Base-by-base conservation (phyloP, 1,284 basidiomycete species). In the Amylostereum areolatum region DNA sequence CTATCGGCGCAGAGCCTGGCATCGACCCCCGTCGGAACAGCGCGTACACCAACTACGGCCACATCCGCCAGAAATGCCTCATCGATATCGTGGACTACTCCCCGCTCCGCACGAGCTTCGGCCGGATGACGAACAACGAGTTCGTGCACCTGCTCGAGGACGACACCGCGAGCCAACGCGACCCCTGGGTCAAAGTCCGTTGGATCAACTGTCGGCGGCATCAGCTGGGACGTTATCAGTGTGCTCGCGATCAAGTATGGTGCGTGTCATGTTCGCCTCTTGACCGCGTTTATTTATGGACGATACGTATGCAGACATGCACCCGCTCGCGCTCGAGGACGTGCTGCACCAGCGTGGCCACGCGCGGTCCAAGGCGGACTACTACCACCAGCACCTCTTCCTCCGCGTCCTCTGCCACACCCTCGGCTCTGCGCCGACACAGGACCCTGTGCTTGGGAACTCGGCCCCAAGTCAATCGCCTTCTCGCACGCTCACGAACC, bases 211-310 rank as follows among this genome's bases (percentile, higher is more conserved):
- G 71, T 86, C 47, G 79, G 77, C 5, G 84, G 83, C 2, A 68
- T 86, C 46, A 83, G 79, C 52, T 87, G 83, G 82, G 83, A 85
- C 59, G 80, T 87, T 9, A 72, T 87, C 53, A 83, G 80, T 55
- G 73, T 77, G 1, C 61, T 86, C 34, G 78, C 83, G 25, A 63
- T 85, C 48, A 77, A 74, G 60, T 85, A 84, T 57, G 72, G 81
- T 81, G 51, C 35, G 70, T 57, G 11, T 31, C 8, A n/a, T 36
- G 9, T 46, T 18, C 5, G 7, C 9, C 4, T 47, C 29, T 35
- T 30, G 12, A 29, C 31, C 31, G 5, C 31, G 42, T 37, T 39
- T 45, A 40, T 46, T 8, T 43, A 30, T 29, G 35, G 18, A 27
- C 29, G 35, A 28, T 37, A 24, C 43, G 37, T 47, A 8, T 18